Percentiles rank a stretch among this genome's conserved stretches.
Conservation (phyloP, 768 basidiomycete genomes). For the Coprinopsis marcescibilis region DNA sequence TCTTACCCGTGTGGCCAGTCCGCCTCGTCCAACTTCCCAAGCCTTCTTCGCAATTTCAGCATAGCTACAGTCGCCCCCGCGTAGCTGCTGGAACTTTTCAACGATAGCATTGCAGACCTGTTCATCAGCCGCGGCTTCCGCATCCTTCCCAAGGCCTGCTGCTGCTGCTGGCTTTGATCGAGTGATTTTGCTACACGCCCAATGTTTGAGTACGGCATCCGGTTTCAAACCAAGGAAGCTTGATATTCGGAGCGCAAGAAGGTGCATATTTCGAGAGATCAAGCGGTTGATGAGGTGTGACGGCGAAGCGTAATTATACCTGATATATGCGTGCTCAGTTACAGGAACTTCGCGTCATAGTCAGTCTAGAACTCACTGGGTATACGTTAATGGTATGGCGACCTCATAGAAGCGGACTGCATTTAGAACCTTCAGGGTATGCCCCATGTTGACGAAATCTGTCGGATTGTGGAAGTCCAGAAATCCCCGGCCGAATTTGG, state of each 20-base stretch:
- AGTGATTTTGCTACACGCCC: conserved; percentile 91
- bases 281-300: conserved; percentile 76
- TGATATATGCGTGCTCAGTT: conserved; percentile 24
- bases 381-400: conserved; percentile 88
- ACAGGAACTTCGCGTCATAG: not conserved
- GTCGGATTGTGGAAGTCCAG: conserved; percentile 89
- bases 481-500: conserved; percentile 92
- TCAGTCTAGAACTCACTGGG: conserved; percentile 56
- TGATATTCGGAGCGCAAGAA: conserved; percentile 89
- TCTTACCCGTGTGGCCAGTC: conserved; percentile 77
- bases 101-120: conserved; percentile 80
- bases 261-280: conserved; percentile 81
- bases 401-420: conserved; percentile 89
- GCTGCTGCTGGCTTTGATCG: conserved; percentile 53
- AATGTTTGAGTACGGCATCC: conserved; percentile 86
- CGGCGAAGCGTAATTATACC: conserved; percentile 79
- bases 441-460: conserved; percentile 90
- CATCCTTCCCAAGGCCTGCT: conserved; percentile 45
- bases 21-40: conserved; percentile 80
- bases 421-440: conserved; percentile 89
- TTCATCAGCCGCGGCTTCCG: conserved; percentile 63
- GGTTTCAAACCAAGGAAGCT: conserved; percentile 78
- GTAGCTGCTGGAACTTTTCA: conserved; percentile 81
- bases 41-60: conserved; percentile 93
- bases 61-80: conserved; percentile 77